These are phyloP conservation scores for Fonsecaea pugnacius DNA, from an alignment of 2,329 filamentous ascomycete species.

Conservation along the genomic window DNA sequence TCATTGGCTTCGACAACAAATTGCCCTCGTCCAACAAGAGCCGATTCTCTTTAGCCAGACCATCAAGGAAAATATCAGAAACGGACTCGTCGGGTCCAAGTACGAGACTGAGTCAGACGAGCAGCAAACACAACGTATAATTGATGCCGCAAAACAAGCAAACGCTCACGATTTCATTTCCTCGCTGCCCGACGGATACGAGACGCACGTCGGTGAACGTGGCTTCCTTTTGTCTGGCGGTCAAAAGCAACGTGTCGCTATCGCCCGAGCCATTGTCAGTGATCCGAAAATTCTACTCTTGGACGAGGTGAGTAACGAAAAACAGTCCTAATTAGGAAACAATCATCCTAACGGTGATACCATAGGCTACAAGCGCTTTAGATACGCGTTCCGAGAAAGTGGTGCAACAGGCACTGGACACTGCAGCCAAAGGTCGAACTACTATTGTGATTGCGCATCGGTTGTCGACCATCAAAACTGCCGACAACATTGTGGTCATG, in stretches of 20 bases:
- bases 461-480: constrained; percentile 89
- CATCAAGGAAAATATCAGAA: constrained; percentile 86
- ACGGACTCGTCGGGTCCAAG: constrained; percentile 84
- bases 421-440: constrained; percentile 80
- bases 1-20: constrained; percentile 87
- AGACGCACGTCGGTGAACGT: constrained; percentile 93
- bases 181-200: constrained; percentile 80
- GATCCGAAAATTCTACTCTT: constrained; percentile 90
- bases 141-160: constrained; percentile 82
- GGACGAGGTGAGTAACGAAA: constrained; percentile 63
- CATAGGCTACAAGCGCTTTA: constrained; percentile 79
- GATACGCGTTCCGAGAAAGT: constrained; percentile 95
- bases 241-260: constrained; percentile 95
- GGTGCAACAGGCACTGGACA: constrained; percentile 89
- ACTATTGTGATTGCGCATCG: constrained; percentile 97
- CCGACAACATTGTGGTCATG: constrained; percentile 97
- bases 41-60: constrained; percentile 87
- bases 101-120: constrained; percentile 72
- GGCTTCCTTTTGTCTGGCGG: constrained; percentile 92
- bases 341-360: not conserved
- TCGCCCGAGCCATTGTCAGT: constrained; percentile 85
- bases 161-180: constrained; percentile 94
- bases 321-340: not conserved
- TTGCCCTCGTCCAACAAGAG: constrained; percentile 91
- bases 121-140: constrained; percentile 70